Percentiles rank a stretch among this genome's conserved stretches.
phyloP scores from a whole-genome alignment of 352 stramenopile species.

The Phytophthora multivora region DNA sequence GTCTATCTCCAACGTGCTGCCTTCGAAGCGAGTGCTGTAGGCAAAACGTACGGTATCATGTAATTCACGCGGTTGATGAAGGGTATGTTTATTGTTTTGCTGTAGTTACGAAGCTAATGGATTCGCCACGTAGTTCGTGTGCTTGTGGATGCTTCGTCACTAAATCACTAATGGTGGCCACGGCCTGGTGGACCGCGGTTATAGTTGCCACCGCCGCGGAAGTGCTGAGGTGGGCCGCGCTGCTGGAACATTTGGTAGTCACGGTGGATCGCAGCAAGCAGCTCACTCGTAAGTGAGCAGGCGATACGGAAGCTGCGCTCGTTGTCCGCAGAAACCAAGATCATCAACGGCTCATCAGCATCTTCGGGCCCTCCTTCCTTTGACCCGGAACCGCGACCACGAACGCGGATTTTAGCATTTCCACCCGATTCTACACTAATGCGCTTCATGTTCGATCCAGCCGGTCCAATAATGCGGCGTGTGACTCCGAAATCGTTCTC shows the following conservation, averaged over 20 bases:
- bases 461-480: slow-evolving; percentile 81
- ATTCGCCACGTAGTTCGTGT: not conserved
- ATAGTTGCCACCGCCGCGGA: slow-evolving; percentile 27
- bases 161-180: slow-evolving; percentile 23
- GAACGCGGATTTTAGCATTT: slow-evolving; percentile 85
- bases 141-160: slow-evolving; percentile 1
- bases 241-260: slow-evolving; percentile 77
- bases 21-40: slow-evolving; percentile 87
- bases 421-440: slow-evolving; percentile 83
- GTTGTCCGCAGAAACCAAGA: slow-evolving; percentile 86
- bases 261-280: slow-evolving; percentile 74
- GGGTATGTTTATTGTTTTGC: slow-evolving; percentile 17
- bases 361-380: slow-evolving; percentile 79
- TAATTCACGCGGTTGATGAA: slow-evolving; percentile 1
- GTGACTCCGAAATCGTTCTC: slow-evolving; percentile 87
- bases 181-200: slow-evolving; percentile 33
- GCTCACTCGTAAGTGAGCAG: slow-evolving; percentile 63
- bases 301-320: slow-evolving; percentile 85
- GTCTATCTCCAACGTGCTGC: slow-evolving; percentile 80
- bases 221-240: slow-evolving; percentile 26
- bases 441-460: slow-evolving; percentile 85
- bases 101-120: slow-evolving; percentile 7
- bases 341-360: slow-evolving; percentile 77
- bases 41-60: not conserved
- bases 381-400: slow-evolving; percentile 77